These are phyloP conservation scores for Mycena kentingensis DNA, from an alignment of 768 basidiomycete genomes.

Conservation along the genomic window DNA sequence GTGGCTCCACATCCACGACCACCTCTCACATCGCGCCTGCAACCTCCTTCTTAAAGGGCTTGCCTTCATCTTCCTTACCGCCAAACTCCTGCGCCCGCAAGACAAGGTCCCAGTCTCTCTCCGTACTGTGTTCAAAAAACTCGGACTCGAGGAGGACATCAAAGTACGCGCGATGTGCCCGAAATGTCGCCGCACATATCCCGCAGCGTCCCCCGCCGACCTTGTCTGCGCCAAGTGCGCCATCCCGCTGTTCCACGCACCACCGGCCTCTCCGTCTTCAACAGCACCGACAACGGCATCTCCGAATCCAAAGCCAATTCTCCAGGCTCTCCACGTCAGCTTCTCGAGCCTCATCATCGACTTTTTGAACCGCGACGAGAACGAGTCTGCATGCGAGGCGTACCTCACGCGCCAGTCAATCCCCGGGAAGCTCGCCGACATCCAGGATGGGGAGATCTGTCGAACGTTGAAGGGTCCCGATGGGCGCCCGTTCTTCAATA, in stretches of 20 bases:
- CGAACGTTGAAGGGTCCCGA: background rate
- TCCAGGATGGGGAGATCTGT: slow-evolving; percentile 4
- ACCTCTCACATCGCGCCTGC: background rate
- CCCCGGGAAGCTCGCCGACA: background rate
- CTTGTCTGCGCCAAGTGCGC: background rate
- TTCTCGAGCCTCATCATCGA: background rate
- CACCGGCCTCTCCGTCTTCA: background rate
- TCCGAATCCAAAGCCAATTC: background rate
- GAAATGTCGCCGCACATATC: background rate
- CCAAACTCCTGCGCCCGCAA: background rate
- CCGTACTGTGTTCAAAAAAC: background rate
- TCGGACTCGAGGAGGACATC: background rate
- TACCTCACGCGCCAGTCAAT: no score
- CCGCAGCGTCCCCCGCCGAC: background rate
- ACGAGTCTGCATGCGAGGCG: background rate
- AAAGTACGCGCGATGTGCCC: background rate
- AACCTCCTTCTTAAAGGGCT: background rate
- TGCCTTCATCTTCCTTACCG: background rate
- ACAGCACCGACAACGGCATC: background rate
- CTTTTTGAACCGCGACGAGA: background rate
- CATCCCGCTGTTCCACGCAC: background rate
- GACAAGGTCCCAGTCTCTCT: background rate
- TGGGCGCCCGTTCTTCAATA: slow-evolving; percentile 1
- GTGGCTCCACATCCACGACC: no score
- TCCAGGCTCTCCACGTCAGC: background rate